These are phyloP conservation scores for Aureobasidium melanogenum DNA, from an alignment of 2,329 filamentous ascomycete species.

Conservation along the genomic window DNA sequence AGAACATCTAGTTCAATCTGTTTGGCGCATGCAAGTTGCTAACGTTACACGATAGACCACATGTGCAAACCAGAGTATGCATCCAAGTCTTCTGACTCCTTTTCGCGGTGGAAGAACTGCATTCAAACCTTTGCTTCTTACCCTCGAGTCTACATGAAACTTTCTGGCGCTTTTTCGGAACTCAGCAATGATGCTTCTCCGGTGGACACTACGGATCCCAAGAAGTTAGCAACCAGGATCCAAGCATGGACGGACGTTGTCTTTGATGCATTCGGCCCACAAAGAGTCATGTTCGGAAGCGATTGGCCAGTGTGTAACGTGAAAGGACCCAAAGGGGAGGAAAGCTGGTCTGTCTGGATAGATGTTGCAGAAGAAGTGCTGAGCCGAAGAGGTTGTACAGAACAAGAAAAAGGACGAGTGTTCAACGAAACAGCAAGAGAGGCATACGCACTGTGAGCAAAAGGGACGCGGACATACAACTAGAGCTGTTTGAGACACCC, in stretches of 20 bases:
- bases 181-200: conserved; percentile 44
- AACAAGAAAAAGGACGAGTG: conserved; percentile 55
- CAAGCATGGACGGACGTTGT: conserved; percentile 65
- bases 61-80: conserved; percentile 81
- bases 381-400: conserved; percentile 39
- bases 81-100: conserved; percentile 38
- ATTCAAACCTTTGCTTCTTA: conserved; percentile 60
- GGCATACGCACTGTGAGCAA: neutral
- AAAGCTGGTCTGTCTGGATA: conserved; percentile 69
- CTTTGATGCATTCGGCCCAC: conserved; percentile 61
- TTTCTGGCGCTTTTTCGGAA: conserved; percentile 80
- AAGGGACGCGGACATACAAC: neutral
- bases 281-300: conserved; percentile 77
- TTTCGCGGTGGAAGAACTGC: conserved; percentile 59
- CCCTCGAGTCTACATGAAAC: conserved; percentile 71
- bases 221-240: conserved; percentile 54
- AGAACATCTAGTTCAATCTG: neutral
- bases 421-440: conserved; percentile 47
- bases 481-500: neutral
- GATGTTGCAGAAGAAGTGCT: conserved; percentile 60
- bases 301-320: conserved; percentile 91
- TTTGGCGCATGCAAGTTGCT: neutral
- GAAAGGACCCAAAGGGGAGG: conserved; percentile 44
- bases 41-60: conserved; percentile 52
- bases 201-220: conserved; percentile 31